phyloP scores from a whole-genome alignment of 1,139 yeast genomes.

The Geotrichum fermentans region DNA sequence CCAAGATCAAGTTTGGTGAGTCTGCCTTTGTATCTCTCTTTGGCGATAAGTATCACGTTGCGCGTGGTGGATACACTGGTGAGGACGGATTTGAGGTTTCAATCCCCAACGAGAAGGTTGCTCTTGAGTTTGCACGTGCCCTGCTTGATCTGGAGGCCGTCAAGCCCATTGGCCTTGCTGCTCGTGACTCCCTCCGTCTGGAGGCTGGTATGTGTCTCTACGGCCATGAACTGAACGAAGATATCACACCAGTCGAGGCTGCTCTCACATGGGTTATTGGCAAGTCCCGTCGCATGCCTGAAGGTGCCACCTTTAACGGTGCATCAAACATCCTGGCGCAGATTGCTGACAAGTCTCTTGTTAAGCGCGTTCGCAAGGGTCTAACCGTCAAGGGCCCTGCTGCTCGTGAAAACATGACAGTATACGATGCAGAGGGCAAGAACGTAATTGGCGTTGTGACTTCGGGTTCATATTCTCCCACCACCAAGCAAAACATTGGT shows the following conservation, averaged over 20 bases:
- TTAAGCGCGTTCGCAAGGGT: conserved; percentile 70
- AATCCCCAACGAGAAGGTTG: conserved; percentile 56
- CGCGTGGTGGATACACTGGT: conserved; percentile 96
- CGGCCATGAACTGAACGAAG: conserved; percentile 82
- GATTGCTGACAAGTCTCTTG: conserved; percentile 56
- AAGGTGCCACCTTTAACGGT: conserved; percentile 66
- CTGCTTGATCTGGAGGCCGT: conserved; percentile 56
- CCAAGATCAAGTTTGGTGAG: conserved; percentile 67
- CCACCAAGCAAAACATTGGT: conserved; percentile 73
- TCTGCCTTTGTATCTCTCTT: conserved; percentile 53
- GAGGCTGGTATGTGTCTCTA: conserved; percentile 99
- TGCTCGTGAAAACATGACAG: conserved; percentile 77
- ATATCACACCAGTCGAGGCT: conserved; percentile 84
- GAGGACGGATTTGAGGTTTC: conserved; percentile 96
- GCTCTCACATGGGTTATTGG: conserved; percentile 86
- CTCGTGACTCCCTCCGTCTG: conserved; percentile 87
- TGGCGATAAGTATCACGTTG: conserved; percentile 54
- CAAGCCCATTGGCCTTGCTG: conserved; percentile 90
- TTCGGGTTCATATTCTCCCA: conserved; percentile 89
- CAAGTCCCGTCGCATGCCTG: conserved; percentile 59
- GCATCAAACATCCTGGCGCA: conserved; percentile 64
- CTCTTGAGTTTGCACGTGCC: conserved; percentile 57
- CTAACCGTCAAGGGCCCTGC: conserved; percentile 78
- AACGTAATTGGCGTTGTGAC: conserved; percentile 69
- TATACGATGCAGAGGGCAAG: conserved; percentile 50